A percentile compares a stretch with the other conserved stretches of the same genome.
phyloP scores from a whole-genome alignment of 768 basidiomycete species.

The Mycena vulgaris region DNA sequence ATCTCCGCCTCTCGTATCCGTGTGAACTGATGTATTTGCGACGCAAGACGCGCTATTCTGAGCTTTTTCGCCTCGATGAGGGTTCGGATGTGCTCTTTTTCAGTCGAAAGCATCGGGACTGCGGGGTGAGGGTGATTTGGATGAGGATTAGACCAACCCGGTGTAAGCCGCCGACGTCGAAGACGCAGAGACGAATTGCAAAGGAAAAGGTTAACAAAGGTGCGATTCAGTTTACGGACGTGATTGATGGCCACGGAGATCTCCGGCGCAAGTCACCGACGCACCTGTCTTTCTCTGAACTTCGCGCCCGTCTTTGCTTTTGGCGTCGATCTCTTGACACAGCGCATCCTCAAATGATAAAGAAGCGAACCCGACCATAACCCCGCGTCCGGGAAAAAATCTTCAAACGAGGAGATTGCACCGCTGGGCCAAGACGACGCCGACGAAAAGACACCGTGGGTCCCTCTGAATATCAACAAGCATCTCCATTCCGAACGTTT shows the following conservation, averaged over 20 bases:
- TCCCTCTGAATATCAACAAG: not conserved
- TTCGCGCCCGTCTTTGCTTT: no score
- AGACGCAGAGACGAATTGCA: no score
- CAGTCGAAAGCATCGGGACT: not conserved
- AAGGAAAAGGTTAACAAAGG: no score
- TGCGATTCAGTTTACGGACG: no score
- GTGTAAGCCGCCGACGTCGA: no score
- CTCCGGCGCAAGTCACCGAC: no score
- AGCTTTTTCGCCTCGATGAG: not conserved
- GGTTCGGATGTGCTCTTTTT: not conserved
- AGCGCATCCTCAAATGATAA: no score
- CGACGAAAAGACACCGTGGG: constrained; percentile 61
- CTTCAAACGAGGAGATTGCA: constrained; percentile 56
- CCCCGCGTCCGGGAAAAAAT: constrained; percentile 68
- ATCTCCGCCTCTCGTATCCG: not conserved
- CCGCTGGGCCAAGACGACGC: constrained; percentile 60
- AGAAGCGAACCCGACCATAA: constrained; percentile 80
- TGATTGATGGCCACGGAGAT: no score
- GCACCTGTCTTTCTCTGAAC: no score
- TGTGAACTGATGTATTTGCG: not conserved
- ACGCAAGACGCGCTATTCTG: not conserved
- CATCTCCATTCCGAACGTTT: not conserved
- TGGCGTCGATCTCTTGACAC: no score
- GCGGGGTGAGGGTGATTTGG: no score
- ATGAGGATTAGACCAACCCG: no score